Evolutionary conservation across 2,329 filamentous ascomycete species (phyloP), one percentile per base, ranked within the genome.

Genomic region (Alternaria sp.): DNA sequence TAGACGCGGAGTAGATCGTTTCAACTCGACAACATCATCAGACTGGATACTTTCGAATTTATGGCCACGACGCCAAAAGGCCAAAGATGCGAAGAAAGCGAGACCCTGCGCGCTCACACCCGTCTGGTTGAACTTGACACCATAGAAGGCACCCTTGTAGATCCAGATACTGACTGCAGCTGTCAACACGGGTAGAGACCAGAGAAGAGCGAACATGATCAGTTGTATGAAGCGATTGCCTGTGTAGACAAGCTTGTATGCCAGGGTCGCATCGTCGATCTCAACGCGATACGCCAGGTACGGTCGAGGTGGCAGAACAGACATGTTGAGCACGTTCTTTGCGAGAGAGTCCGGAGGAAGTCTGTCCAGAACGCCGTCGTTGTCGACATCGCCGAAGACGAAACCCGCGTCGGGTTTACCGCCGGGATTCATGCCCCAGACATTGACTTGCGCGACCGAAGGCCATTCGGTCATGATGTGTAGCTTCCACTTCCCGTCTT

Each of bases 401-500:
- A 46, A 51, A 4, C 30, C 49, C 10, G 25, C 25, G 30, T 51
- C 49, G 8, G 30, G 30, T 33, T 51, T 33, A n/a, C 25, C 49
- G n/a, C 18, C 49, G 7, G 25, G 25, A 28, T 28, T 33, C 49
- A 51, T 33, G 18, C 49, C 30, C 30, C 49, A 33, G 23, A 28
- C 49, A 2, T 51, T 28, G 25, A 28, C 25, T 28, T 51, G 49
- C 0, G 30, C 44, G 0, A 33, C 20, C 30, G 49, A 51, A 28
- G 30, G 25, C 49, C 49, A 28, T 33, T 57, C 85, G 83, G 62
- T 90, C 89, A 11, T 46, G 20, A 46, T 46, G 14, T 46, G 44
- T 8, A 46, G 4, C 12, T 25, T 46, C 44, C 44, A 46, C 7
- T 46, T 46, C 8, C 44, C 44, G 3, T 46, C 44, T 12, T 25